Evolutionary conservation across 352 stramenopile genomes (phyloP).

Genomic region (Pythium plurisporium): DNA sequence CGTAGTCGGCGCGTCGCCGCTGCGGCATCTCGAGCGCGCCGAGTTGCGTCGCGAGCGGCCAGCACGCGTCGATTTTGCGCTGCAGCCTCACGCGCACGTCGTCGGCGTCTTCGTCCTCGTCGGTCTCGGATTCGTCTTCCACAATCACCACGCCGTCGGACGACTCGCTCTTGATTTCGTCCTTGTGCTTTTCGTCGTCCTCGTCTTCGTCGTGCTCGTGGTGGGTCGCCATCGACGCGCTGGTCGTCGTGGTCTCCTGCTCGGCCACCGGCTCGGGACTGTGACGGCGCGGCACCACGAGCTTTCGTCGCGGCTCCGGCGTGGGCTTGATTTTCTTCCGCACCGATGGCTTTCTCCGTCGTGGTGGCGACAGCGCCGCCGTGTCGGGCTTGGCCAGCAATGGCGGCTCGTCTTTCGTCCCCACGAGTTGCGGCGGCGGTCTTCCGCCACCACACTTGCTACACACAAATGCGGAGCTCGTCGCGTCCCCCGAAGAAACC

Average conservation of each 20-base stretch:
- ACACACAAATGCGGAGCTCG: constrained; percentile 4
- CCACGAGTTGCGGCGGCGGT: neutral
- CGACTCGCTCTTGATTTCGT: neutral
- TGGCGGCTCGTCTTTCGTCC: neutral
- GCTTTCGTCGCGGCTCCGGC: constrained; percentile 1
- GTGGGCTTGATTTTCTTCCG: neutral
- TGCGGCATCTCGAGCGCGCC: constrained; percentile 19
- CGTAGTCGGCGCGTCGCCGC: constrained; percentile 15
- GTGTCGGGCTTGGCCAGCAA: constrained; percentile 15
- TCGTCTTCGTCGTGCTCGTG: neutral
- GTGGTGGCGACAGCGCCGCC: constrained; percentile 17
- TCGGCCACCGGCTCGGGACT: neutral
- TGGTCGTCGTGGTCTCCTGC: no score
- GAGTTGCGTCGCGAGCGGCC: constrained; percentile 16
- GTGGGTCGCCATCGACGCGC: no score
- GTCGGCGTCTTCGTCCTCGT: constrained; percentile 4
- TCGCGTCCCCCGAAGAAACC: no score
- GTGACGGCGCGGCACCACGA: constrained; percentile 8
- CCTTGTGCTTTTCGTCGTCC: neutral
- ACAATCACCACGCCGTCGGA: constrained; percentile 13
- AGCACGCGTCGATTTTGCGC: constrained; percentile 15
- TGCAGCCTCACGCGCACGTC: constrained; percentile 10
- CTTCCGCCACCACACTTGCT: constrained; percentile 3
- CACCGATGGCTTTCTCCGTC: neutral
- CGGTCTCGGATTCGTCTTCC: constrained; percentile 2